Evolutionary conservation across 2,329 filamentous ascomycete genomes (phyloP), one percentile per base, ranked within the genome.

Genomic region (Sporothrix pseudoabietina): DNA sequence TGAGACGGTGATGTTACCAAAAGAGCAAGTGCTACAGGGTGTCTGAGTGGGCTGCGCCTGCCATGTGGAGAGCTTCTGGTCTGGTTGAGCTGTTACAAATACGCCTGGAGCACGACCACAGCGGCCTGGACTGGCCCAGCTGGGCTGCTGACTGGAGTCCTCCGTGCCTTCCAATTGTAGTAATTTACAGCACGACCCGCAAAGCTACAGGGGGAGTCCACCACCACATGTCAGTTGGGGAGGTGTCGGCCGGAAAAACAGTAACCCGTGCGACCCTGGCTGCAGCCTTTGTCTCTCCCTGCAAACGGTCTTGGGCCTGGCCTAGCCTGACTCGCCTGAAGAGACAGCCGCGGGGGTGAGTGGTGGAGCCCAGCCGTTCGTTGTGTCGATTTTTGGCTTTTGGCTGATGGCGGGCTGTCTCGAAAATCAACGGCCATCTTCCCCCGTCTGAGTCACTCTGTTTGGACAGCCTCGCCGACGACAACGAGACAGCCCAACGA

Each of bases 231-330:
- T 26, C 52, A 55, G 6, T 49, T 12, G 8, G 19, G 47, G 70
- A 39, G 44, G 35, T 8, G 35, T 32, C 66, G 72, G 69, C 69
- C 72, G 74, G 72, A 73, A 73, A 73, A 75, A 75, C 69, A 66
- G 69, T 54, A 41, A 35, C 63, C 71, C 74, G 71, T 26, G 22
- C 14, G 26, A 35, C 54, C 55, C 55, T 59, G 14, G 57, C 55
- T 8, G 44, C 26, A 19, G 30, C 57, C 55, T 39, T n/a, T 39
- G 39, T 66, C 22, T 66, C 22, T 55, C n/a, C 59, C 61, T 30
- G 61, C 61, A 63, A 41, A 41, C 54, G 26, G 54, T 7, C 4
- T 16, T 30, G 52, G 52, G 39, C 39, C 39, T 47, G 61, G 35
- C 10, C 61, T 66, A 66, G 61, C 61, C 59, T 65, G 39, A 16